Evolutionary conservation across 2,329 filamentous ascomycete species (phyloP), one percentile per base, ranked within the genome.

Genomic region (Hymenoscyphus scutula): DNA sequence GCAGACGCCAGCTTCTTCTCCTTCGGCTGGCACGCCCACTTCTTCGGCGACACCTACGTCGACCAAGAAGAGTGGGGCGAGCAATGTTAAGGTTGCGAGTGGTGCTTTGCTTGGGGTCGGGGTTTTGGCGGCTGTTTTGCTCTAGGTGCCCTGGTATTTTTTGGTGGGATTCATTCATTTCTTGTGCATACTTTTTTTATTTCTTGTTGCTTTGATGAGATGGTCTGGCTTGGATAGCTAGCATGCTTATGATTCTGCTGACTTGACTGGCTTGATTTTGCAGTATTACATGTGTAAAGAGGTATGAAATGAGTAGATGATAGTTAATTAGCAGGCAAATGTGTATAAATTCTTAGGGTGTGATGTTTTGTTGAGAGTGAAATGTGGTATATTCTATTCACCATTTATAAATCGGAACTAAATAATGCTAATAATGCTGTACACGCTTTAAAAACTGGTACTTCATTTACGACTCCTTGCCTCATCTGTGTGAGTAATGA

Each of bases 21-120:
- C 53, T 13, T 53, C 62, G 7, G 53, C 64, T 4, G 57, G 63
- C 0, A 61, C 65, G 3, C 65, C 64, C 2, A 63, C 55, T 29
- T 55, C 63, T 7, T 62, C 68, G 13, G 48, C 70, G 13, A 53
- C 66, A 29, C 59, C 69, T 13, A 69, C 69, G 7, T 62, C 68
- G 3, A 69, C 59, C 17, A 72, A 71, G 65, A 69, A 68, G 62
- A 68, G 64, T 45, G 67, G 62, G 19, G 66, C 65, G 25, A 51
- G 41, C 23, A 59, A 48, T 17, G 5, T 68, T 8, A 59, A 61
- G 57, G 59, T 63, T 25, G 65, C 61, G 32, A 48, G 62, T 25
- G 38, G 61, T 59, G 56, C 66, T 17, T 57, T 70, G 17, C 55
- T 67, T 23, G 64, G 60, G 37, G 58, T 64, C 23, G 67, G 54